These are phyloP conservation scores for Lactarius hatsudake DNA, from an alignment of 768 basidiomycete species.

Conservation along the genomic window DNA sequence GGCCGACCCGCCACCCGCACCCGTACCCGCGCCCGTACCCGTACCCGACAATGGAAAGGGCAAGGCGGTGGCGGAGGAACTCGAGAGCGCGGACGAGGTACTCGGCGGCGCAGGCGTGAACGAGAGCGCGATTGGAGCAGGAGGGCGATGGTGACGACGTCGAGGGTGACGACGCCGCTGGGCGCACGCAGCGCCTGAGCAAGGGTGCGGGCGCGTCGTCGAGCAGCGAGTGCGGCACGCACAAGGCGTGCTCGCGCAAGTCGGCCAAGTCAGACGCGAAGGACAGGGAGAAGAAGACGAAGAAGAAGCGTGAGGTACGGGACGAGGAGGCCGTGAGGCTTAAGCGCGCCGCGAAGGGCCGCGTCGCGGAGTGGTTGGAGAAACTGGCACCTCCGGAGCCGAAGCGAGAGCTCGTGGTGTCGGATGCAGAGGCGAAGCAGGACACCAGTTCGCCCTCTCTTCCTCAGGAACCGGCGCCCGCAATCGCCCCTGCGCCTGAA, in stretches of 20 bases:
- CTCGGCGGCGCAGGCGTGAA: constrained; percentile 32
- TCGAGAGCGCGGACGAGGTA: background rate
- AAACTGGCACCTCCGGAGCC: constrained; percentile 52
- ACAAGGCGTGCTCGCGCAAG: constrained; percentile 23
- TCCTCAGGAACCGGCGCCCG: background rate
- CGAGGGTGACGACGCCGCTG: constrained; percentile 8
- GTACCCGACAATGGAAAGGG: constrained; percentile 7
- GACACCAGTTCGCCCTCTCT: background rate
- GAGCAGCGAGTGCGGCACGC: constrained; percentile 24
- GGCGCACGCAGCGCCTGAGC: constrained; percentile 24
- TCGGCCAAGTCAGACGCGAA: constrained; percentile 13
- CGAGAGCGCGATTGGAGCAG: constrained; percentile 36
- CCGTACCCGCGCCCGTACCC: constrained; percentile 4
- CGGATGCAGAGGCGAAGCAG: background rate
- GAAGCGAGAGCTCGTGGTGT: background rate
- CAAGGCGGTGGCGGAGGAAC: background rate
- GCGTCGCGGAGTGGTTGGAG: constrained; percentile 78
- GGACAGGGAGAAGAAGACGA: constrained; percentile 28
- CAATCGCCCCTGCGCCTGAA: background rate
- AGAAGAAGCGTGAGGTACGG: constrained; percentile 26
- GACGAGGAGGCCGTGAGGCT: constrained; percentile 37
- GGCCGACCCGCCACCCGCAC: background rate
- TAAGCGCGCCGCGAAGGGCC: constrained; percentile 51
- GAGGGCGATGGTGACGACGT: constrained; percentile 6
- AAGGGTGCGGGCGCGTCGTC: background rate